Evolutionary conservation across 805 yeast species (phyloP).

Genomic region (Candida ulmi): DNA sequence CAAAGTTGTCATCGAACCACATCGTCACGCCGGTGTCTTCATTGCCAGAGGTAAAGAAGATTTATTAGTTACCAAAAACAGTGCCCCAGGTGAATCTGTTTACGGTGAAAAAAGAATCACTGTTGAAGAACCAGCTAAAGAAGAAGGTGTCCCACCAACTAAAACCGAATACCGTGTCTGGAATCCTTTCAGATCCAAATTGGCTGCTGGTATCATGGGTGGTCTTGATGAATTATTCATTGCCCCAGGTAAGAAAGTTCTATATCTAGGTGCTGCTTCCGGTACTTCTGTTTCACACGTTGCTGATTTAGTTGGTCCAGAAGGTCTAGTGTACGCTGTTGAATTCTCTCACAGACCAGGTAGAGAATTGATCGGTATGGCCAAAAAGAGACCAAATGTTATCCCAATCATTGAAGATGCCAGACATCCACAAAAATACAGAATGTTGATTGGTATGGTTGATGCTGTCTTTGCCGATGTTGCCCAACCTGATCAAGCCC

Average conservation of each 20-base stretch:
- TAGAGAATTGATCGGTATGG: conserved; percentile 98
- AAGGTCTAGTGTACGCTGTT: conserved; percentile 97
- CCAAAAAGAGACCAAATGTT: conserved; percentile 99
- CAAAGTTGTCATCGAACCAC: conserved; percentile 96
- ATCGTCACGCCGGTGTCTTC: conserved; percentile 97
- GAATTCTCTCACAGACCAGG: conserved; percentile 99
- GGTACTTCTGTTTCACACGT: conserved; percentile 99
- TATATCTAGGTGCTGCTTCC: conserved; percentile 98
- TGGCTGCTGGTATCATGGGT: conserved; percentile 99
- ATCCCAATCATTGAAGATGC: conserved; percentile 99
- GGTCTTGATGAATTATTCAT: conserved; percentile 97
- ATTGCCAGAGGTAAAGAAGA: conserved; percentile 99
- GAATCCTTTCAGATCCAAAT: conserved; percentile 99
- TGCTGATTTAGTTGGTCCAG: conserved; percentile 98
- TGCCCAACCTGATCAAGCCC: conserved; percentile 99
- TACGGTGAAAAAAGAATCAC: conserved; percentile 97
- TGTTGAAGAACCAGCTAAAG: conserved; percentile 87
- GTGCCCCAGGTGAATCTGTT: conserved; percentile 97
- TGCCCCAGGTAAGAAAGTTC: conserved; percentile 96
- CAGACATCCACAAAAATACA: conserved; percentile 99
- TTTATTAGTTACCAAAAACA: conserved; percentile 91
- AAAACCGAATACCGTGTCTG: conserved; percentile 99
- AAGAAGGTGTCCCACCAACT: conserved; percentile 84
- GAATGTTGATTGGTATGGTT: conserved; percentile 99
- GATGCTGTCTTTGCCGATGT: conserved; percentile 99